phyloP scores from a whole-genome alignment of 2,329 filamentous ascomycete species.

The Xylariaceae sp. region DNA sequence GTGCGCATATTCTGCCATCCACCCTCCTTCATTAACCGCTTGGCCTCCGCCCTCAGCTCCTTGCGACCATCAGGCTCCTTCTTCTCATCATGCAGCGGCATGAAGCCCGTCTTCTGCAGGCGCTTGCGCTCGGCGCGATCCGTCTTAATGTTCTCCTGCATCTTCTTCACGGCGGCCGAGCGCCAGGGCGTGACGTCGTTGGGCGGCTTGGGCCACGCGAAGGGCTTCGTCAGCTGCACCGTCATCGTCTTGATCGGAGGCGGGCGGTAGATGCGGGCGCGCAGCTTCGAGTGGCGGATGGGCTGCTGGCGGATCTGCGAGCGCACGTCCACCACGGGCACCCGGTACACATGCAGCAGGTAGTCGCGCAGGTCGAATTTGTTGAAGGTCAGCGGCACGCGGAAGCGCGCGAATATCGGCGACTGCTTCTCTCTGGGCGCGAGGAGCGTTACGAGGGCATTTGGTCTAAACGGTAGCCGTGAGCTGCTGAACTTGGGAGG shows the following conservation, averaged over 20 bases:
- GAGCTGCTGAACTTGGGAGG: background rate
- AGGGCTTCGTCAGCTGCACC: conserved; percentile 79
- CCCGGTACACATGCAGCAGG: conserved; percentile 77
- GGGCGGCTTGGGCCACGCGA: conserved; percentile 76
- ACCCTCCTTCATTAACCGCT: conserved; percentile 54
- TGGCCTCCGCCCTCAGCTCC: conserved; percentile 50
- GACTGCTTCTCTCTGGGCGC: conserved; percentile 61
- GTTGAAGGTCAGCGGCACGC: conserved; percentile 85
- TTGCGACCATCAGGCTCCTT: conserved; percentile 39
- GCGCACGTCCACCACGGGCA: conserved; percentile 67
- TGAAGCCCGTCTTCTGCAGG: conserved; percentile 29
- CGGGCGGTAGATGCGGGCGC: conserved; percentile 62
- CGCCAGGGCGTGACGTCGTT: conserved; percentile 56
- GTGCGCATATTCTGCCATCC: conserved; percentile 51
- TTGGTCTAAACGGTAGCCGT: conserved; percentile 54
- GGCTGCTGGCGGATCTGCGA: conserved; percentile 70
- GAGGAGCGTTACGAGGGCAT: conserved; percentile 74
- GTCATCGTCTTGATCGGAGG: conserved; percentile 86
- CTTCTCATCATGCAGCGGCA: conserved; percentile 39
- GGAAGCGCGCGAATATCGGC: conserved; percentile 80
- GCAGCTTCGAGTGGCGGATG: conserved; percentile 42
- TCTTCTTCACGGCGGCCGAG: conserved; percentile 40
- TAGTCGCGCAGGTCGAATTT: conserved; percentile 97
- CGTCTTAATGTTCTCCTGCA: conserved; percentile 18
- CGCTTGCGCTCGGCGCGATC: background rate